phyloP scores from a whole-genome alignment of 2,329 filamentous ascomycete species.

The Calonectria crousiana region DNA sequence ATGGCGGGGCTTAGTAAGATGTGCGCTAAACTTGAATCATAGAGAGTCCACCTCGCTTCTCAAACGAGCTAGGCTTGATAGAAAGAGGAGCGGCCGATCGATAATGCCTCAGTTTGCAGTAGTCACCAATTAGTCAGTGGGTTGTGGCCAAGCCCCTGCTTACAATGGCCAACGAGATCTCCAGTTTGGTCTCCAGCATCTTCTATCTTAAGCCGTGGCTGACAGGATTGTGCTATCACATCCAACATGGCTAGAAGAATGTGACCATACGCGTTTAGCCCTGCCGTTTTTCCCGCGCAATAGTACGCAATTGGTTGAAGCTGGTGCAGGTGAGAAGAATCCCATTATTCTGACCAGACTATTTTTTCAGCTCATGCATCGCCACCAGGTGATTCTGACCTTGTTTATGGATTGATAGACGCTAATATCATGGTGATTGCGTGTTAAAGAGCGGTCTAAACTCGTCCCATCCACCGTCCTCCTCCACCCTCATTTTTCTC shows the following conservation, averaged over 20 bases:
- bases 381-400: not conserved
- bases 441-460: not conserved
- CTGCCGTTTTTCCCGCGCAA: not conserved
- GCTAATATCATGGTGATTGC: not conserved
- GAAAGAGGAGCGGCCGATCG: not conserved
- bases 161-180: not conserved
- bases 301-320: not conserved
- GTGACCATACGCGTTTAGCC: not conserved
- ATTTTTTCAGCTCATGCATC: not conserved
- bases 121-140: not conserved
- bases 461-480: not conserved
- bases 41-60: not conserved
- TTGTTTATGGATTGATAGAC: not conserved
- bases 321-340: not conserved
- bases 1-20: not conserved
- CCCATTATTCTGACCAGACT: not conserved
- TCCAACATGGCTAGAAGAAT: not conserved
- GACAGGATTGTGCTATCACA: not conserved
- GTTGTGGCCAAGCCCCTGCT: not conserved
- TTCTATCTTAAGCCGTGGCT: not conserved
- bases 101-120: not conserved
- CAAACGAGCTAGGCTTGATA: not conserved
- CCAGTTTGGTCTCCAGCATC: not conserved
- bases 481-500: not conserved
- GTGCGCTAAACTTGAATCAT: not conserved